Conservation (phyloP, 331 rosid genomes). For the Malus hybrid region DNA sequence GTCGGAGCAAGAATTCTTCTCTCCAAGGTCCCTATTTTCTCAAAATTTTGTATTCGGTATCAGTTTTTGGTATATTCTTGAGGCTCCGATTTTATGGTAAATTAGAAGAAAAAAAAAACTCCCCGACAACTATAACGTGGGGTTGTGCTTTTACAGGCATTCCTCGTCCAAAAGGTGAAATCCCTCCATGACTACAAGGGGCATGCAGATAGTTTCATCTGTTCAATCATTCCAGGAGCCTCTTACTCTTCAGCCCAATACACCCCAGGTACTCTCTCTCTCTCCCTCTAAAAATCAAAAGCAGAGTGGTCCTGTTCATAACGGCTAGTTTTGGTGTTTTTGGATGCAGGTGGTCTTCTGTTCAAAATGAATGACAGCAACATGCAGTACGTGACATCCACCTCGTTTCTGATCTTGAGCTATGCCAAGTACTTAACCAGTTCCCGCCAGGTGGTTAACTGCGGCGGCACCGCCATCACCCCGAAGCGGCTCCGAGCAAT, state of each 20-base stretch:
- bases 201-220: conserved; percentile 78
- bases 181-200: conserved; percentile 78
- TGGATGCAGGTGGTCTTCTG: conserved; percentile 66
- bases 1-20: conserved; percentile 92
- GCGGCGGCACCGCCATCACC: conserved; percentile 59
- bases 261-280: conserved; percentile 58
- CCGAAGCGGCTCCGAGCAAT: conserved; percentile 55
- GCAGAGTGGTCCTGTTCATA: conserved; percentile 33
- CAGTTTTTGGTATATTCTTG: not conserved
- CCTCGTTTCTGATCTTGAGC: conserved; percentile 68
- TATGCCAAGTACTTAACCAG: conserved; percentile 84
- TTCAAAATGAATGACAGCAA: conserved; percentile 82
- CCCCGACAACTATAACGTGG: not conserved
- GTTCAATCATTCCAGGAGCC: conserved; percentile 70
- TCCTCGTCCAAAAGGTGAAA: conserved; percentile 53
- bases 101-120: too few species aligned
- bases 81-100: not conserved
- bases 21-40: conserved; percentile 50
- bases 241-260: conserved; percentile 47
- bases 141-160: conserved; percentile 43
- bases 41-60: not conserved
- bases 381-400: conserved; percentile 93
- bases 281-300: not conserved
- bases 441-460: conserved; percentile 47
- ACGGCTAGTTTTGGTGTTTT: conserved; percentile 31